Percentiles rank a stretch among this genome's conserved stretches.
Evolutionary conservation across 1,284 basidiomycete species (phyloP).

Genomic region (Lignosus rhinocerotis): DNA sequence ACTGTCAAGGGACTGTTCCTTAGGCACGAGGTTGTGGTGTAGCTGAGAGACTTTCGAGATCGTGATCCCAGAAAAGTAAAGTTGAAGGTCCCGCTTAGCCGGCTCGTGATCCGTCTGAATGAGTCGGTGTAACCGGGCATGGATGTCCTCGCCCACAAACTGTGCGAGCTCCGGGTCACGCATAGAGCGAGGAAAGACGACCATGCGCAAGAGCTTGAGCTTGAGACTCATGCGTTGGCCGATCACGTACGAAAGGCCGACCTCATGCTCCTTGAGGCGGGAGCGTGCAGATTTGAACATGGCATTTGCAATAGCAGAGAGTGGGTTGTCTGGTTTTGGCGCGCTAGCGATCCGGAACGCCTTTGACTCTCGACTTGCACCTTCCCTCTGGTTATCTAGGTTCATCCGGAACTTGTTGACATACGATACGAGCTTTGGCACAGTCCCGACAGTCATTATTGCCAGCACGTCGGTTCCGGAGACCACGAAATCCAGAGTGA

Average conservation of each 20-base stretch:
- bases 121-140: conserved; percentile 63
- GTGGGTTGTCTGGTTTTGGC: conserved; percentile 72
- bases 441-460: conserved; percentile 70
- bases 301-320: conserved; percentile 81
- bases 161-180: conserved; percentile 72
- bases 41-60: conserved; percentile 70
- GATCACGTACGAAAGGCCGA: conserved; percentile 59
- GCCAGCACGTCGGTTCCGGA: conserved; percentile 71
- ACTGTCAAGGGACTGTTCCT: conserved; percentile 41
- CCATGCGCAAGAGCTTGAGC: conserved; percentile 59
- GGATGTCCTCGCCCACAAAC: conserved; percentile 65
- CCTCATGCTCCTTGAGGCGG: conserved; percentile 64
- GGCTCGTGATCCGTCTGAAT: conserved; percentile 51
- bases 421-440: conserved; percentile 74
- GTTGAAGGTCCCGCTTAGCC: conserved; percentile 59
- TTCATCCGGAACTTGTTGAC: conserved; percentile 72
- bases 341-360: conserved; percentile 67
- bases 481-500: conserved; percentile 77
- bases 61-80: conserved; percentile 73
- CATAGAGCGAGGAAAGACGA: conserved; percentile 78
- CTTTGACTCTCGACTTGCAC: conserved; percentile 71
- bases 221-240: conserved; percentile 72
- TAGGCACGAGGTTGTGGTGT: conserved; percentile 45
- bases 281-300: conserved; percentile 76
- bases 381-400: conserved; percentile 70